A percentile compares a stretch with the other conserved stretches of the same genome.
These are phyloP conservation scores for Gastrolobium bilobum DNA, from an alignment of 306 rosid genomes.

Conservation along the genomic window DNA sequence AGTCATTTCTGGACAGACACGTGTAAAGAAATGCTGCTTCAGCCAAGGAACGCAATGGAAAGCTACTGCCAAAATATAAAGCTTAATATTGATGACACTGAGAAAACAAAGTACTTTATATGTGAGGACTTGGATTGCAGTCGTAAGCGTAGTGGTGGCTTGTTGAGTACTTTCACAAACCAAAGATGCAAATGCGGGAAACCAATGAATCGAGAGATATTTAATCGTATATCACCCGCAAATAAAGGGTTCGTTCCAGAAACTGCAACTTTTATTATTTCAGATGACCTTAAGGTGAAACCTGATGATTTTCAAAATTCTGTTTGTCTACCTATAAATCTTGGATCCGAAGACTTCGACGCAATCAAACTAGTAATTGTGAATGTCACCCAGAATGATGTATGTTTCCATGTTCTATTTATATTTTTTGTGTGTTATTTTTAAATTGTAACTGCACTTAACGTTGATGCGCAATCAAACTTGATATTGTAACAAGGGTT, in stretches of 20 bases:
- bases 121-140: not conserved
- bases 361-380: not conserved
- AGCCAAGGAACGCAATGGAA: not conserved
- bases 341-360: not conserved
- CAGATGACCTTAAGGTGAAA: not conserved
- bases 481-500: too few relatives aligned
- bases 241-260: not conserved
- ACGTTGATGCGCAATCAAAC: too few relatives aligned
- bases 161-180: not conserved
- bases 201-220: not conserved
- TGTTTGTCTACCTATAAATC: not conserved
- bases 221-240: too few relatives aligned
- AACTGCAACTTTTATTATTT: not conserved
- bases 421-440: too few relatives aligned
- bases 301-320: not conserved
- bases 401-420: too few relatives aligned
- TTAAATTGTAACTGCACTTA: too few relatives aligned
- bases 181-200: not conserved
- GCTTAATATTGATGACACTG: not conserved
- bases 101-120: not conserved
- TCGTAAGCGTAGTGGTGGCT: not conserved
- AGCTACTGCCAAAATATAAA: not conserved
- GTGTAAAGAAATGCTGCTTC: conserved; percentile 1
- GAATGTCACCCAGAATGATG: not conserved
- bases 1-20: not conserved